Evolutionary conservation across 345 rosid genomes (phyloP).

Genomic region (Dimocarpus longan): DNA sequence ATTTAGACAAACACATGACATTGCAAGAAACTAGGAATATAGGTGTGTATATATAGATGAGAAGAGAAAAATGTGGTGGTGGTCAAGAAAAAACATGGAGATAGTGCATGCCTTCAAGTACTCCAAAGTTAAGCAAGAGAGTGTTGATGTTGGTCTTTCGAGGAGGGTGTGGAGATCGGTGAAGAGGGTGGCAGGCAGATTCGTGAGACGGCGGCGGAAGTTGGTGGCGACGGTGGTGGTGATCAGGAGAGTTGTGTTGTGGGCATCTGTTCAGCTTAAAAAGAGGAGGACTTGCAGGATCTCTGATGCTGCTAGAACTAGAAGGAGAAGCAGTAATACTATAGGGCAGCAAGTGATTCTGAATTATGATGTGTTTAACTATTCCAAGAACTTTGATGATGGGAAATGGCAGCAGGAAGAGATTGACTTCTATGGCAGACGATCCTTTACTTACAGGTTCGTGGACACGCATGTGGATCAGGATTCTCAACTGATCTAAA

Average conservation of each 20-base stretch:
- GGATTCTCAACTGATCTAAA: background rate
- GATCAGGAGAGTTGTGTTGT: background rate
- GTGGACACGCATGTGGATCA: background rate
- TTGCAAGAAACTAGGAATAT: background rate
- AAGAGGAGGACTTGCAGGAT: constrained; percentile 23
- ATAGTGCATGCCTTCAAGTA: background rate
- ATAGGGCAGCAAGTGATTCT: background rate
- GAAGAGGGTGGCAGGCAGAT: constrained; percentile 20
- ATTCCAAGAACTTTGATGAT: constrained; percentile 31
- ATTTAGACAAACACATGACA: background rate
- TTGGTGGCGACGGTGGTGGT: background rate
- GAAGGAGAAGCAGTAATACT: too few species aligned
- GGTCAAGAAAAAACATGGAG: background rate
- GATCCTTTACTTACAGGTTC: constrained; percentile 24
- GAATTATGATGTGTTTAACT: constrained; percentile 25
- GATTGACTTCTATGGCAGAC: constrained; percentile 9
- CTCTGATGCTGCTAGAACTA: background rate
- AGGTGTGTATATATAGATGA: background rate
- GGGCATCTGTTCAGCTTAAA: constrained; percentile 8
- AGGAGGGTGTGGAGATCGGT: constrained; percentile 15
- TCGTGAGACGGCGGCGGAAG: constrained; percentile 17
- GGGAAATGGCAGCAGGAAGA: constrained; percentile 34
- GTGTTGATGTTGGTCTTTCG: background rate
- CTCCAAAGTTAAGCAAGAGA: background rate
- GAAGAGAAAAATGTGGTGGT: background rate